These are phyloP conservation scores for Lactuca sativa DNA, from an alignment of 129 eudicot genomes.

Conservation along the genomic window DNA sequence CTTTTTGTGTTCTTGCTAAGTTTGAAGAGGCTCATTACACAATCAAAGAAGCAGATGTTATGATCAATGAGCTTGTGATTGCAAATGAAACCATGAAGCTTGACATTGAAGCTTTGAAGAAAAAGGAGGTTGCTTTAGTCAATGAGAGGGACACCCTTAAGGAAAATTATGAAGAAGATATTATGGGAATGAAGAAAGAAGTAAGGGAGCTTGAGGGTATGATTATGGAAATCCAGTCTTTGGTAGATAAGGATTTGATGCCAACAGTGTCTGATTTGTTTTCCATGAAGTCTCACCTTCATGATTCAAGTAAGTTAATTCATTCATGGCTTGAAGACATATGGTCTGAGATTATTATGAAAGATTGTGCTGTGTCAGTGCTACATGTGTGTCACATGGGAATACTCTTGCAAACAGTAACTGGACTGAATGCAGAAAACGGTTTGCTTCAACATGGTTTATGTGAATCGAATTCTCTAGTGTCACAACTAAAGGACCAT, in stretches of 20 bases:
- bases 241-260: constrained; percentile 40
- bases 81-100: constrained; percentile 81
- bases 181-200: constrained; percentile 37
- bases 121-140: constrained; percentile 33
- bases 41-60: constrained; percentile 80
- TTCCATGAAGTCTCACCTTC: constrained; percentile 52
- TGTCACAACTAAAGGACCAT: constrained; percentile 56
- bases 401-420: constrained; percentile 62
- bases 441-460: constrained; percentile 60
- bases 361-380: constrained; percentile 78
- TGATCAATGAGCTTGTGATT: constrained; percentile 79
- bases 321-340: constrained; percentile 72
- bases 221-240: constrained; percentile 42
- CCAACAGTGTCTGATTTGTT: constrained; percentile 45
- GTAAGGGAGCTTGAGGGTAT: constrained; percentile 58
- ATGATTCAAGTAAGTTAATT: constrained; percentile 40
- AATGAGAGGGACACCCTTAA: constrained; percentile 42
- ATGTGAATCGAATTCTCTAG: constrained; percentile 54
- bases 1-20: constrained; percentile 65
- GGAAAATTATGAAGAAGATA: constrained; percentile 42
- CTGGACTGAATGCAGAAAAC: constrained; percentile 75
- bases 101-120: constrained; percentile 48
- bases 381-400: constrained; percentile 88
- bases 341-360: constrained; percentile 78
- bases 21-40: constrained; percentile 83